Percentiles rank a stretch among this genome's conserved stretches.
Conservation (phyloP, 1,284 basidiomycete genomes). For the Cryptococcus depauperatus region DNA sequence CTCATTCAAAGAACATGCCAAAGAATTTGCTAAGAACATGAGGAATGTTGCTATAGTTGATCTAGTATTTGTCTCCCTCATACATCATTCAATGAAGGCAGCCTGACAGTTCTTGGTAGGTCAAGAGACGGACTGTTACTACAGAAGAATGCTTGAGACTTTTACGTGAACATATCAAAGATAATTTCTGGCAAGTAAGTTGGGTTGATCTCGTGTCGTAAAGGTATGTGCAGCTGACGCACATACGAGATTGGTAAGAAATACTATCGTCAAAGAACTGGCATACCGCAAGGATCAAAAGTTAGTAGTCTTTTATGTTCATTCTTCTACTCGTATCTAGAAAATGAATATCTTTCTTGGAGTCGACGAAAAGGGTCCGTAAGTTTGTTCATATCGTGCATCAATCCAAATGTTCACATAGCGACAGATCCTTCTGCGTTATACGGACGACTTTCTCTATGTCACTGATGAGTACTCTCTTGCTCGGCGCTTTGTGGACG, state of each 20-base stretch:
- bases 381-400: conserved; percentile 25
- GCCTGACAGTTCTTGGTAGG: conserved; percentile 7
- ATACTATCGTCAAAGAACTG: conserved; percentile 60
- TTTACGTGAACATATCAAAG: conserved; percentile 78
- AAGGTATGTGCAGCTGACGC: too few relatives aligned
- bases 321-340: conserved; percentile 89
- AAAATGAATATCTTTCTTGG: conserved; percentile 57
- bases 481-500: conserved; percentile 64
- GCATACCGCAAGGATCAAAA: conserved; percentile 93
- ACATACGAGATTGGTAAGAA: conserved; percentile 33
- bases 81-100: not conserved
- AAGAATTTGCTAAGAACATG: conserved; percentile 58
- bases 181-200: conserved; percentile 78
- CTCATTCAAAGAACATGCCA: conserved; percentile 25
- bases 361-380: conserved; percentile 58
- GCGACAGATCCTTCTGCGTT: conserved; percentile 64
- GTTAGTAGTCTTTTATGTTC: conserved; percentile 83
- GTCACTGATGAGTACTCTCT: conserved; percentile 61
- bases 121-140: conserved; percentile 20
- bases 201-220: too few relatives aligned
- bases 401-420: not conserved
- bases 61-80: conserved; percentile 49
- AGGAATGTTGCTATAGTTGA: conserved; percentile 79
- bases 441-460: conserved; percentile 91
- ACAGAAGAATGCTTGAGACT: conserved; percentile 61